Base-by-base conservation (phyloP, 2,329 filamentous ascomycete species). In the Cladosporium oxysporum region DNA sequence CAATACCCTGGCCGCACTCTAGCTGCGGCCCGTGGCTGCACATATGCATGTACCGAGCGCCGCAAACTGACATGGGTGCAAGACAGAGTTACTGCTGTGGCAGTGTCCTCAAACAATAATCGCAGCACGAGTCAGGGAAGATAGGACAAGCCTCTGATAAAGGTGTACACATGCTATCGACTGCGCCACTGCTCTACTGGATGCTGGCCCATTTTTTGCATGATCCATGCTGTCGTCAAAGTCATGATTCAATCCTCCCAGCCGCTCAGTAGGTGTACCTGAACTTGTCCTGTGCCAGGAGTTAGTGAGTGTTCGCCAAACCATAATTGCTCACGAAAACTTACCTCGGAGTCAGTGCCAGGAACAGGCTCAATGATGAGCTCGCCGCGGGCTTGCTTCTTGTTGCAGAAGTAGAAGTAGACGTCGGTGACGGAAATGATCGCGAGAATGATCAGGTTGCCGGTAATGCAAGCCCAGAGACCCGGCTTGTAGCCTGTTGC, bases 401-500 rank as follows among this genome's bases (percentile, higher is more conserved):
- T 66, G 49, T 73, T 72, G 47, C 52, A 55, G 53, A 70, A 68
- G 44, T 63, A 68, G 57, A 72, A 72, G 64, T 69, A 68, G 8
- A 64, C 66, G 41, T 71, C 69, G 47, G 69, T 52, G 12, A 66
- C 5, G 14, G 58, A 41, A 18, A 71, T 69, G n/a, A 68, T 71
- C 18, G 64, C 33, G 28, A 71, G 68, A 31, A 72, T 71, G 41
- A 72, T 49, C 49, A 71, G 28, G 23, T 62, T 67, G n/a, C 69
- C 70, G 12, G 70, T 62, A 44, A 72, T 71, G 44, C 70, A 71
- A 44, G 70, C 71, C 66, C 66, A 72, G 2, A 72, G 67, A 35
- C 71, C 71, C 16, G 70, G 70, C 28, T 68, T 62, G 52, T 71
- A 72, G 26, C 65, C 62, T 11, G 33, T 31, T 31, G 71, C 69